Evolutionary conservation across 768 basidiomycete species (phyloP).

Genomic region (Podaxis sp.): DNA sequence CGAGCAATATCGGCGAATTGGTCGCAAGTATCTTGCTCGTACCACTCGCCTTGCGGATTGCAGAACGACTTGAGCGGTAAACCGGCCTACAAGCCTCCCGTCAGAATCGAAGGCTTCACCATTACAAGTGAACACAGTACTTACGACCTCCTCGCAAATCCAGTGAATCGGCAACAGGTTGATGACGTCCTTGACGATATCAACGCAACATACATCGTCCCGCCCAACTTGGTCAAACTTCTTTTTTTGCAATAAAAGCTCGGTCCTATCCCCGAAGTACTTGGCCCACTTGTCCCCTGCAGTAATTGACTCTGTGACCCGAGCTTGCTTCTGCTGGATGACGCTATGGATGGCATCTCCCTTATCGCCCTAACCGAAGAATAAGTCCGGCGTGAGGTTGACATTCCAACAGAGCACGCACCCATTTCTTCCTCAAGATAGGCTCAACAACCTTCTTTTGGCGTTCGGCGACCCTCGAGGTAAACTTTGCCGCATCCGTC

Average conservation of each 20-base stretch:
- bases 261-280: constrained; percentile 30
- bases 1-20: constrained; percentile 46
- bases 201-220: constrained; percentile 31
- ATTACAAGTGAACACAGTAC: constrained; percentile 17
- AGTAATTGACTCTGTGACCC: constrained; percentile 10
- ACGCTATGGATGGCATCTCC: constrained; percentile 10
- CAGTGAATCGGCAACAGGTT: constrained; percentile 59
- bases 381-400: not conserved
- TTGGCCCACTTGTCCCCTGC: constrained; percentile 10
- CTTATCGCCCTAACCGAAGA: constrained; percentile 7
- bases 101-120: not conserved
- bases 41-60: constrained; percentile 26
- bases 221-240: constrained; percentile 26
- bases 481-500: constrained; percentile 20
- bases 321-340: constrained; percentile 13
- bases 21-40: constrained; percentile 35
- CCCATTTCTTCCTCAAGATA: constrained; percentile 19
- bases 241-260: constrained; percentile 30
- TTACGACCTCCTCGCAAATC: constrained; percentile 53
- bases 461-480: constrained; percentile 29
- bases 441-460: constrained; percentile 25
- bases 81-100: constrained; percentile 30
- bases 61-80: constrained; percentile 36
- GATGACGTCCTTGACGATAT: constrained; percentile 66
- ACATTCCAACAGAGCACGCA: constrained; percentile 2